Evolutionary conservation across 1,284 basidiomycete species (phyloP).

Genomic region (Pascua guehoae): DNA sequence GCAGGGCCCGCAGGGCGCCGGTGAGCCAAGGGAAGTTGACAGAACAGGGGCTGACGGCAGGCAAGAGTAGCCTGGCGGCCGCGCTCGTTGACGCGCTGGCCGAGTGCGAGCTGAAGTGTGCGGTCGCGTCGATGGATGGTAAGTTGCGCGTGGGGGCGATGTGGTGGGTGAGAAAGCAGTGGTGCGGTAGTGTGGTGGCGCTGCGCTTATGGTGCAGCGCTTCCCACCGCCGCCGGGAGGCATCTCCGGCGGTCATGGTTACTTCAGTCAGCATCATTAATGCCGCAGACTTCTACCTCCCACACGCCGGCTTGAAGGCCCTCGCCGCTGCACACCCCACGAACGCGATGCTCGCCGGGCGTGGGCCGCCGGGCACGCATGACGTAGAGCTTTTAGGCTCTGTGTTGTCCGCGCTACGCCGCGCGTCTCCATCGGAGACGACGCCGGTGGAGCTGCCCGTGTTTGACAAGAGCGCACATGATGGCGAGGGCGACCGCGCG

Average conservation of each 20-base stretch:
- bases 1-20: conserved; percentile 21
- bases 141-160: neutral
- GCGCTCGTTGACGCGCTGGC: conserved; percentile 12
- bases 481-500: conserved; percentile 74
- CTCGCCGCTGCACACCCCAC: conserved; percentile 29
- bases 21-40: conserved; percentile 2
- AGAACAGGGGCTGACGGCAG: conserved; percentile 1
- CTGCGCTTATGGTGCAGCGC: neutral
- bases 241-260: too few relatives aligned
- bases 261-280: too few relatives aligned
- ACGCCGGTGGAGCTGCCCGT: conserved; percentile 2
- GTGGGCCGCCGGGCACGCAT: conserved; percentile 46
- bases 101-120: conserved; percentile 9
- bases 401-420: neutral
- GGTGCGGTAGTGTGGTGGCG: neutral
- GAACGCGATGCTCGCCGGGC: conserved; percentile 39
- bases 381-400: conserved; percentile 19
- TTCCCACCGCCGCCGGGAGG: too few relatives aligned
- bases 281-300: conserved; percentile 37
- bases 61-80: conserved; percentile 20
- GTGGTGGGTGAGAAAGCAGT: neutral
- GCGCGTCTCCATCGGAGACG: neutral
- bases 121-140: conserved; percentile 23
- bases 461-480: conserved; percentile 79
- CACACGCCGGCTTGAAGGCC: conserved; percentile 26